Percentiles rank a stretch among this genome's conserved stretches.
Conservation (phyloP, 495 filamentous ascomycete genomes). For the Penicillium argentinense region DNA sequence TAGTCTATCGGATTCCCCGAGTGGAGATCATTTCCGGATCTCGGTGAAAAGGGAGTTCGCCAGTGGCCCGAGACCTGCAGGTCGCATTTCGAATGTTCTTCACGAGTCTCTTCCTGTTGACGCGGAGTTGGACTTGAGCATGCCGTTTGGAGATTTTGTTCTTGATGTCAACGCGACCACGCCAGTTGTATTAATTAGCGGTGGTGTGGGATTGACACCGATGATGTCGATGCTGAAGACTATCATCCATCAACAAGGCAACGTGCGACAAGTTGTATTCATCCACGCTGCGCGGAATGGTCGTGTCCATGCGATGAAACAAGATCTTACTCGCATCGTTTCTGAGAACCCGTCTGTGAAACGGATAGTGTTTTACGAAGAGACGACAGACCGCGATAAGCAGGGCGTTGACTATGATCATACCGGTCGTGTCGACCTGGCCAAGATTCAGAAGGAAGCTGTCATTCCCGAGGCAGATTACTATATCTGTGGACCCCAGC, state of each 20-base stretch:
- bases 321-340: slow-evolving; percentile 42
- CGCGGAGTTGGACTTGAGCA: slow-evolving; percentile 53
- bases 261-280: slow-evolving; percentile 24
- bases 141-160: slow-evolving; percentile 64
- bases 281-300: slow-evolving; percentile 31
- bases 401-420: slow-evolving; percentile 53
- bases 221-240: slow-evolving; percentile 62
- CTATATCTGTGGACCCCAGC: slow-evolving; percentile 60
- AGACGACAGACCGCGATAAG: slow-evolving; percentile 36
- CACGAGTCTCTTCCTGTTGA: slow-evolving; percentile 53
- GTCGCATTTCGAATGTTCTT: slow-evolving; percentile 59
- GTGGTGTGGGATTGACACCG: slow-evolving; percentile 62
- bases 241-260: slow-evolving; percentile 9
- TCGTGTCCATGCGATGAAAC: slow-evolving; percentile 49
- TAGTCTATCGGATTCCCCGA: slow-evolving; percentile 56
- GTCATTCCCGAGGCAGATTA: slow-evolving; percentile 53
- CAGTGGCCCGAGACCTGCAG: slow-evolving; percentile 33
- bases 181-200: slow-evolving; percentile 58
- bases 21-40: slow-evolving; percentile 56
- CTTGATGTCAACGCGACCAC: slow-evolving; percentile 35
- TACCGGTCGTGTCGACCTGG: slow-evolving; percentile 49
- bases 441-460: slow-evolving; percentile 40
- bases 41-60: slow-evolving; percentile 59
- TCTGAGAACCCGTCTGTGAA: slow-evolving; percentile 14
- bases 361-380: slow-evolving; percentile 15